Base-by-base conservation (phyloP, 2,329 filamentous ascomycete species). In the Metarhizium sp. region DNA sequence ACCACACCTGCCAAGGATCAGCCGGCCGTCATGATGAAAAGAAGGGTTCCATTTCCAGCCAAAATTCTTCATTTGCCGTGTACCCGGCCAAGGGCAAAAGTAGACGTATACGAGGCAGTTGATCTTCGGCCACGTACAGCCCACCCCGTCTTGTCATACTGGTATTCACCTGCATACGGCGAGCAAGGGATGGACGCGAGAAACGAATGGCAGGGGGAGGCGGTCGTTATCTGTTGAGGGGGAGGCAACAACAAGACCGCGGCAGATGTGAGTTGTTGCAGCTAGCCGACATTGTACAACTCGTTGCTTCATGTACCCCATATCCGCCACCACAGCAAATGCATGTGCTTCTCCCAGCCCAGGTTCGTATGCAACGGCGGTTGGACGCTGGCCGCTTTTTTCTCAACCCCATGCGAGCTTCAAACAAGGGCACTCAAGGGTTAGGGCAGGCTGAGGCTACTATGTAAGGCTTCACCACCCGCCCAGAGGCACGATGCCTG, bases 131-230 rank as follows among this genome's bases (percentile, higher is more conserved):
- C n/a, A 25, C 13, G 7, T 18, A n/a, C 7, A 6, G 11, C n/a
- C 7, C 2, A 46, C 20, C 13, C n/a, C 43, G 6, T 20, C 49
- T 53, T 4, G 7, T 48, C 42, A 50, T 53, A 25, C 51, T 36
- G 42, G 25, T 29, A 25, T n/a, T 8, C 43, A 18, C 54, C 18
- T 46, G 55, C 43, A 54, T 52, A 52, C 55, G 55, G 55, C 52
- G 52, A 57, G 52, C 49, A 54, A 48, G 52, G 55, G 40, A 40
- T 49, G 29, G 43, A 49, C 52, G 50, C 45, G 34, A 30, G n/a
- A 16, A 43, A 14, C n/a, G 29, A 30, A 43, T 40, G n/a, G 48
- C 18, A 18, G 25, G 51, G 40, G 51, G 49, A 45, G 14, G 42
- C 47, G 52, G 45, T 8, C 54, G 34, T 46, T 18, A n/a, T 46